phyloP scores from a whole-genome alignment of 2,329 filamentous ascomycete species.

The Verticillium isaacii region DNA sequence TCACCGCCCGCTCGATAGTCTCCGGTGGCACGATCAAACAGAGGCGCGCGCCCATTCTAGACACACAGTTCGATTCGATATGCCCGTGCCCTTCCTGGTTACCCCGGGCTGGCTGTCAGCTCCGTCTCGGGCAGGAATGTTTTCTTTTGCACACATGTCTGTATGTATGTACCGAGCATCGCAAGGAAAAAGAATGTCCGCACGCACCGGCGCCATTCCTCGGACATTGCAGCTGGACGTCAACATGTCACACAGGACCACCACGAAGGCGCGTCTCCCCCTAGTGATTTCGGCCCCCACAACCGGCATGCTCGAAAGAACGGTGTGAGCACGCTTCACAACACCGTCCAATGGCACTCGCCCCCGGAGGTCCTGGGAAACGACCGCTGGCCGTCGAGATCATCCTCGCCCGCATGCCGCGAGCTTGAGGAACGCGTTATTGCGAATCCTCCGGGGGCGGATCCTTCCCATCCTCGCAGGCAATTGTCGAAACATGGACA shows the following conservation, averaged over 20 bases:
- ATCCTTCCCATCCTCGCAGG: not conserved
- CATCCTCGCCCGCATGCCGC: not conserved
- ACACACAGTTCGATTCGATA: not conserved
- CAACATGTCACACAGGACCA: not conserved
- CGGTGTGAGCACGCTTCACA: not conserved
- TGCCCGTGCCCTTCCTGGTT: not conserved
- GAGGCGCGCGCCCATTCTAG: not conserved
- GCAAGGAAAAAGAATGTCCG: not conserved
- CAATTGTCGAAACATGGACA: not conserved
- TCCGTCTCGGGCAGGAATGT: not conserved
- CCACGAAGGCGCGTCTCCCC: not conserved
- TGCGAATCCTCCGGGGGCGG: not conserved
- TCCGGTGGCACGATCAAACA: not conserved
- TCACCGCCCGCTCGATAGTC: not conserved
- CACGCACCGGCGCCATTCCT: not conserved
- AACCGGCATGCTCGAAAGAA: not conserved
- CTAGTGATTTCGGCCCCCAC: not conserved
- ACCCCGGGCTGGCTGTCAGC: not conserved
- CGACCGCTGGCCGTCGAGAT: not conserved
- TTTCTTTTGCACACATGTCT: not conserved
- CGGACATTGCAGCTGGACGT: not conserved
- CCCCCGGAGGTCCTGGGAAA: not conserved
- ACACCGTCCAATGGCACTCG: not conserved
- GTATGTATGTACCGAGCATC: not conserved
- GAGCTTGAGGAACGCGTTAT: not conserved